These are phyloP conservation scores for Trichoderma gamsii DNA, from an alignment of 495 filamentous ascomycete genomes.

Conservation along the genomic window DNA sequence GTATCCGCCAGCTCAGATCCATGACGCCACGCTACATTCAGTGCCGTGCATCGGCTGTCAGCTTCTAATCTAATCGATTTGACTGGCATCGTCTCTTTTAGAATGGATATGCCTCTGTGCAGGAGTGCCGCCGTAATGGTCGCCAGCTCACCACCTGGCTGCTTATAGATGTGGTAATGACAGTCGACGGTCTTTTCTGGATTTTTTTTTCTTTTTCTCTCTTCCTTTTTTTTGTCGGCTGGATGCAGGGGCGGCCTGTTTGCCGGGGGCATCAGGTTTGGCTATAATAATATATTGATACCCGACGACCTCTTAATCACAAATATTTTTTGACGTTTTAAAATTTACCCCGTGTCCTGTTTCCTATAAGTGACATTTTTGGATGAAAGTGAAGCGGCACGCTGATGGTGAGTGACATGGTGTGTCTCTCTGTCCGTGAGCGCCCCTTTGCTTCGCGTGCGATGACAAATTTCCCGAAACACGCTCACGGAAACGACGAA, in stretches of 20 bases:
- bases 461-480: neutral
- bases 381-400: too few relatives aligned
- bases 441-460: too few relatives aligned
- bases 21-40: neutral
- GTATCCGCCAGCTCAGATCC: slow-evolving; percentile 2
- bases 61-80: neutral
- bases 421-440: too few relatives aligned
- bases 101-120: neutral
- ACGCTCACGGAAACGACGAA: neutral
- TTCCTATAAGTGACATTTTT: too few relatives aligned
- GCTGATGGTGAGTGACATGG: too few relatives aligned
- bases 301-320: slow-evolving; percentile 11
- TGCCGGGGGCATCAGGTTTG: slow-evolving; percentile 4
- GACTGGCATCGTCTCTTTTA: slow-evolving; percentile 1
- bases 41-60: neutral
- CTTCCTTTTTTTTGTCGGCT: neutral
- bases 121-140: neutral
- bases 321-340: neutral
- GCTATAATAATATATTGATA: slow-evolving; percentile 11
- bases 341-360: neutral
- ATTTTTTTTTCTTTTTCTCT: neutral
- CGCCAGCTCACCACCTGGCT: slow-evolving; percentile 1
- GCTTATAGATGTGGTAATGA: neutral
- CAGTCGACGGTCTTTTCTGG: slow-evolving; percentile 3
- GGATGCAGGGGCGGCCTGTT: slow-evolving; percentile 1